Evolutionary conservation across 2,329 filamentous ascomycete genomes (phyloP).

Genomic region (Aspergillus sergii): DNA sequence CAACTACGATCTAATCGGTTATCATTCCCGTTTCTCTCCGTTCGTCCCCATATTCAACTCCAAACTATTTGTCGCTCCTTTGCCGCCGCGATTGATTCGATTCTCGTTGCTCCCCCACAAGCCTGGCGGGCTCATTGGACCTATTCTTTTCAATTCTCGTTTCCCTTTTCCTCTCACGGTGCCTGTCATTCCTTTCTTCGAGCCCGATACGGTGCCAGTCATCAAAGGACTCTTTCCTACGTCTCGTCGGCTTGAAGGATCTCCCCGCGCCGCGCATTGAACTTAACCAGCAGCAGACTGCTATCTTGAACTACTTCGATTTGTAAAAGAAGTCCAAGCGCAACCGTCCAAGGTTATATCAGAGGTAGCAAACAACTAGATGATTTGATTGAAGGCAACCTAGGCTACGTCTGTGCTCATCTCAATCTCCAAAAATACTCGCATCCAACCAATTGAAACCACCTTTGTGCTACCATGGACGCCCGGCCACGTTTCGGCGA

Average conservation of each 20-base stretch:
- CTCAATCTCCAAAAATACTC: slow-evolving; percentile 1
- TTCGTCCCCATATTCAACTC: not conserved
- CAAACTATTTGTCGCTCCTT: slow-evolving; percentile 16
- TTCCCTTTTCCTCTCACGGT: slow-evolving; percentile 6
- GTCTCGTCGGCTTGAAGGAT: not conserved
- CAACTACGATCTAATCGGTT: slow-evolving; percentile 12
- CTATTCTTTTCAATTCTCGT: slow-evolving; percentile 14
- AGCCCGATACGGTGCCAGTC: slow-evolving; percentile 15
- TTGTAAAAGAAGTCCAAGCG: not conserved
- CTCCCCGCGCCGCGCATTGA: not conserved
- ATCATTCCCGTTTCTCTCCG: slow-evolving; percentile 2
- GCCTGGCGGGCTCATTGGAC: slow-evolving; percentile 16
- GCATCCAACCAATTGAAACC: slow-evolving; percentile 11
- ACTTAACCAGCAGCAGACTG: not conserved
- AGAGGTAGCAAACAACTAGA: slow-evolving; percentile 6
- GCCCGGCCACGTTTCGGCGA: slow-evolving; percentile 63
- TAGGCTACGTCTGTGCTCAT: not conserved
- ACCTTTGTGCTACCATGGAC: slow-evolving; percentile 47
- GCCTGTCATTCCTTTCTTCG: slow-evolving; percentile 24
- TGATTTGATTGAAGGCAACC: slow-evolving; percentile 15
- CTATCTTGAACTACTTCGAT: not conserved
- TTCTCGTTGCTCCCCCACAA: slow-evolving; percentile 5
- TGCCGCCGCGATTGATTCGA: slow-evolving; percentile 13
- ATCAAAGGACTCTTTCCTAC: not conserved
- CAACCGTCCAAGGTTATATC: not conserved